Percentiles rank a stretch among this genome's conserved stretches.
phyloP scores from a whole-genome alignment of 768 basidiomycete species.

The Flagelloscypha sp. region DNA sequence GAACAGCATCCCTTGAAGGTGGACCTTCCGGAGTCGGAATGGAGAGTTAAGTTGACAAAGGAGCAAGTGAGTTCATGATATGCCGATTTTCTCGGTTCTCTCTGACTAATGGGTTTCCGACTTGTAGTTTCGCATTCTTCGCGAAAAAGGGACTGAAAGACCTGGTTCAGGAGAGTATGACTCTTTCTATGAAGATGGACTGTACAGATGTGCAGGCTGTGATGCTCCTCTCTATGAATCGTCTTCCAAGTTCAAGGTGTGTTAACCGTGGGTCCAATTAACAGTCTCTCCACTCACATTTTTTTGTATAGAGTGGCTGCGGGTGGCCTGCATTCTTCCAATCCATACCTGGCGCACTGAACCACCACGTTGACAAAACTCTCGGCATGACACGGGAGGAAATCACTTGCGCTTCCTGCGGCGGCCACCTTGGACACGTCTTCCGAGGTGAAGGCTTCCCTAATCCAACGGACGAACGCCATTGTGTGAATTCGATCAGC shows the following conservation, averaged over 20 bases:
- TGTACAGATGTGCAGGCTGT: constrained; percentile 77
- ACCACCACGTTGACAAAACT: constrained; percentile 61
- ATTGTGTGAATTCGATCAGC: constrained; percentile 87
- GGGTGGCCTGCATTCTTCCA: constrained; percentile 99
- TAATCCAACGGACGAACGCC: constrained; percentile 81
- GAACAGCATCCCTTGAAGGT: too few relatives aligned
- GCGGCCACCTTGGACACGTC: constrained; percentile 90
- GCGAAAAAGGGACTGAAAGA: constrained; percentile 81
- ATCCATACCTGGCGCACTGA: constrained; percentile 86
- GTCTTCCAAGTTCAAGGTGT: constrained; percentile 76
- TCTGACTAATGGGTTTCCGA: constrained; percentile 1
- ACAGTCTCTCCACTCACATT: too few relatives aligned
- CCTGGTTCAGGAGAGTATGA: constrained; percentile 78
- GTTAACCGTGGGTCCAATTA: too few relatives aligned
- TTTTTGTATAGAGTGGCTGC: constrained; percentile 56
- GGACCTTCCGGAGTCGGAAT: too few relatives aligned
- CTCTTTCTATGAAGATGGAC: constrained; percentile 53
- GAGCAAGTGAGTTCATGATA: too few relatives aligned
- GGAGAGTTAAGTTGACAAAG: too few relatives aligned
- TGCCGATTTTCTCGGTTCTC: too few relatives aligned
- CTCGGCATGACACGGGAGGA: constrained; percentile 69
- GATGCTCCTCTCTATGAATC: constrained; percentile 81
- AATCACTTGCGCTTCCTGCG: constrained; percentile 85
- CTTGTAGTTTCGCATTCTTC: constrained; percentile 71
- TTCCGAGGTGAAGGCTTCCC: constrained; percentile 86